Conservation (phyloP, 108 stramenopile species). For the Cyclostephanos invisitatus region DNA sequence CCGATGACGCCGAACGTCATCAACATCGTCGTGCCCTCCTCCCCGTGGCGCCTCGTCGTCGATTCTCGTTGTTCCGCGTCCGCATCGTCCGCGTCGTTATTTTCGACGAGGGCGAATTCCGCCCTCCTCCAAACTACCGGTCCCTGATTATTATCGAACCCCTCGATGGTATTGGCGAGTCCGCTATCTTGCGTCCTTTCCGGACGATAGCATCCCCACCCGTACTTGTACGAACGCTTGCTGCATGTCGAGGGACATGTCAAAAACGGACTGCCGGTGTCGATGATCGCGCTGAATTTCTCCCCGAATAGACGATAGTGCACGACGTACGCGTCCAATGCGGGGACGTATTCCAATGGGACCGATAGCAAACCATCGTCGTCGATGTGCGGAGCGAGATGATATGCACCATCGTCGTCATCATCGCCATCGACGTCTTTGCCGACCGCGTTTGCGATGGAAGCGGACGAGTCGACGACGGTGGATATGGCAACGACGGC, state of each 20-base stretch:
- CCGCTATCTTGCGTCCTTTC: conserved; percentile 43
- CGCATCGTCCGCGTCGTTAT: too few relatives aligned
- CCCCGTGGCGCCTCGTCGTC: too few relatives aligned
- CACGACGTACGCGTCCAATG: conserved; percentile 44
- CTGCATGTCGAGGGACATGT: conserved; percentile 47
- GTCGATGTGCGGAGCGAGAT: too few relatives aligned
- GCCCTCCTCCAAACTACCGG: conserved; percentile 60
- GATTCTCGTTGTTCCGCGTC: too few relatives aligned
- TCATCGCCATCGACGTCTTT: too few relatives aligned
- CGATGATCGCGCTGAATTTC: conserved; percentile 59
- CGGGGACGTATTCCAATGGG: conserved; percentile 41
- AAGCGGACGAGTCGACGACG: too few relatives aligned
- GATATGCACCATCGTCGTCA: too few relatives aligned
- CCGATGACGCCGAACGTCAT: conserved; percentile 54
- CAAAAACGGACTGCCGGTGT: conserved; percentile 69
- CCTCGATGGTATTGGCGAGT: conserved; percentile 49
- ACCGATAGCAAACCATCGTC: conserved; percentile 18
- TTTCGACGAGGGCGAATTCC: conserved; percentile 45
- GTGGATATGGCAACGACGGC: too few relatives aligned
- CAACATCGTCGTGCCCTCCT: too few relatives aligned
- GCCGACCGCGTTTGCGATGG: too few relatives aligned
- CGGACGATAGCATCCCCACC: conserved; percentile 56
- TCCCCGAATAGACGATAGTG: conserved; percentile 52
- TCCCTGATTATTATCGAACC: conserved; percentile 66
- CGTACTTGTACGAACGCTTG: conserved; percentile 25